Base-by-base conservation (phyloP, 305 asterid genomes). In the Fraxinus albicans region DNA sequence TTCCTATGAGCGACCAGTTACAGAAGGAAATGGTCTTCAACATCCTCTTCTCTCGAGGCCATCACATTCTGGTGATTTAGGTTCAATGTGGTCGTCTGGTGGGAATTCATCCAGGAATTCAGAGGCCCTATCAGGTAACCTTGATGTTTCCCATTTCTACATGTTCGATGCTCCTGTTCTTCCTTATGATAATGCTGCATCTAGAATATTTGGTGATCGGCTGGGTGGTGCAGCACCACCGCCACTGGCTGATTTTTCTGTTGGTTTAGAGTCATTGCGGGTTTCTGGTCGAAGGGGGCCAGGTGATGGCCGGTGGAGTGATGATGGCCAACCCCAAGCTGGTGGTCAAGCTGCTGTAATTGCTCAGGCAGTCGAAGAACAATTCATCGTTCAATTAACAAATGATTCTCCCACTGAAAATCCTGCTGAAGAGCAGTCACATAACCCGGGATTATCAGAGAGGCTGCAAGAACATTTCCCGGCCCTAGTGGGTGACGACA, bases 251-350 rank as follows among this genome's bases (percentile, higher is more conserved):
- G 99, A 92, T 88, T 93, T 93, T 87, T 91, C 99, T 89, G 94
- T 93, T 90, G 99, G 99, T 87, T 91, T 97, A 91, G 99, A 95
- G 92, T 92, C 98, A 55, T 88, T 96, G 84, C 97, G 92, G 74
- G 92, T 90, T 80, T 90, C 98, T 50, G 97, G 94, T 42, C 92
- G 98, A 74, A 90, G 99, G 88, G 97, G 94, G 77, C 93, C 94
- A 55, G 98, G 98, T 87, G 99, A 97, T 89, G 99, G 99, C 55
- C 95, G 99, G 87, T 97, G 99, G 99, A 95, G 97, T 44, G 99
- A 97, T 90, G 99, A 95, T 91, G 99, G 99, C 83, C 99, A 95
- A 85, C 99, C 99, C 84, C 99, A 94, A 89, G 98, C 94, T 83
- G 97, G 97, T 83, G 99, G 99, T 85, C 97, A 93, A 89, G 96